Base-by-base conservation (phyloP, 352 stramenopile genomes). In the Pythium coloratum region DNA sequence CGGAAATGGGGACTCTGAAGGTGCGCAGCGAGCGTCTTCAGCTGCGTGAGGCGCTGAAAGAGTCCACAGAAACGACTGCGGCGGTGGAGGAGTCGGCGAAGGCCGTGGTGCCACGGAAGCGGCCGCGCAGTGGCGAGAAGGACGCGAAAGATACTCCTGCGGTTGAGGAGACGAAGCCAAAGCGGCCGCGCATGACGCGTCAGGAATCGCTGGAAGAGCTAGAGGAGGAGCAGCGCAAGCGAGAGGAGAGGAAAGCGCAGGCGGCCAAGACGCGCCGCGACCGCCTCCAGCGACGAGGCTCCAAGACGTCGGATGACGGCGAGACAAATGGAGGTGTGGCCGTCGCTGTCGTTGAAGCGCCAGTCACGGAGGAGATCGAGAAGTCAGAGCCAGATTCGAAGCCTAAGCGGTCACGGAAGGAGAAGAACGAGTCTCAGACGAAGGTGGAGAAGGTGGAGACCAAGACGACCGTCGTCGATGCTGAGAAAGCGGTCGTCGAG, bases 1-100 rank as follows among this genome's bases (percentile, higher is more conserved):
- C 24, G 50, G 51, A 20, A 8, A 34, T 4, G 32, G 42, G 2
- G 16, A 18, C 34, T 14, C 1, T 63, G 34, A 63, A 62, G 14
- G 65, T 66, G 53, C 55, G 66, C 20, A 72, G 59, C 28, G 66
- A 72, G 66, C 59, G 66, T n/a, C 46, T 71, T n/a, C 65, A 71
- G 53, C 2, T 71, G 53, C 50, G 36, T 18, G 65, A 28, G 8
- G 65, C 53, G 20, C 30, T 71, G 38, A 50, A 56, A 10, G 34
- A 61, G 66, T 72, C 66, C 33, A 67, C 53, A 18, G 24, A 30
- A 0, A 49, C 2, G 32, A 40, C 40, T 4, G 49, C 9, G 56
- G 62, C 55, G 36, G 57, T 36, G 33, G 42, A 51, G 42, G 53
- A 62, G 20, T 55, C 38, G 42, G 53, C 44, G 33, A 55, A 54